phyloP scores from a whole-genome alignment of 768 basidiomycete genomes.

The Gymnopilus junonius region DNA sequence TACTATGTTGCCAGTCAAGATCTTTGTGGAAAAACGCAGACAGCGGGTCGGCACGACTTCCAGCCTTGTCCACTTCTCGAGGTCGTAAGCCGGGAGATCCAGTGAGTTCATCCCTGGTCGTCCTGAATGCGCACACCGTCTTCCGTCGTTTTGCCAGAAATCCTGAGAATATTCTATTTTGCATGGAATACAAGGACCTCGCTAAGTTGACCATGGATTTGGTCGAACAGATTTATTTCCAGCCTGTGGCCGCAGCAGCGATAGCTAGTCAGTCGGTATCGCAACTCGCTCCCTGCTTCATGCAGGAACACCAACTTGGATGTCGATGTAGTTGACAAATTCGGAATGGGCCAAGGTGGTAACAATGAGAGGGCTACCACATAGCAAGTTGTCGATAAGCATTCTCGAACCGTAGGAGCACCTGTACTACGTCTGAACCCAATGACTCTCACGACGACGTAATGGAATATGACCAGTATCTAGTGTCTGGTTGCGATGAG shows the following conservation, averaged over 20 bases:
- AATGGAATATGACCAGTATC: conserved; percentile 1
- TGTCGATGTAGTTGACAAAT: background rate
- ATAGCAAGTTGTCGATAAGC: background rate
- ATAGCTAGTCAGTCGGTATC: background rate
- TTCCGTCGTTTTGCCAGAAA: too few species aligned
- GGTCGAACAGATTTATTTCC: conserved; percentile 12
- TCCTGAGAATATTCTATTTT: too few species aligned
- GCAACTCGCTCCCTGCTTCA: background rate
- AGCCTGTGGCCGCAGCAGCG: background rate
- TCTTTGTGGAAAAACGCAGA: conserved; percentile 2
- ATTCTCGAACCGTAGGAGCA: conserved; percentile 1
- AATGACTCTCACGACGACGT: conserved; percentile 5
- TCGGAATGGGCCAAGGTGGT: background rate
- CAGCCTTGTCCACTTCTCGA: too few species aligned
- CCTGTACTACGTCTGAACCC: background rate
- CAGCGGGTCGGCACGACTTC: too few species aligned
- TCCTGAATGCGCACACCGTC: too few species aligned
- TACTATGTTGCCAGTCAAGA: conserved; percentile 6
- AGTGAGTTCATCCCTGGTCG: too few species aligned
- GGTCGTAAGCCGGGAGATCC: too few species aligned
- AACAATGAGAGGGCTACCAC: background rate
- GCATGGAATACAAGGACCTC: too few species aligned
- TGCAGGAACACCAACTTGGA: background rate
- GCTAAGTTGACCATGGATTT: conserved; percentile 13
- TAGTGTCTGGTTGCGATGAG: conserved; percentile 10